These are phyloP conservation scores for Musa schizocarpa DNA, from an alignment of 176 grass and related monocot species.

Conservation along the genomic window DNA sequence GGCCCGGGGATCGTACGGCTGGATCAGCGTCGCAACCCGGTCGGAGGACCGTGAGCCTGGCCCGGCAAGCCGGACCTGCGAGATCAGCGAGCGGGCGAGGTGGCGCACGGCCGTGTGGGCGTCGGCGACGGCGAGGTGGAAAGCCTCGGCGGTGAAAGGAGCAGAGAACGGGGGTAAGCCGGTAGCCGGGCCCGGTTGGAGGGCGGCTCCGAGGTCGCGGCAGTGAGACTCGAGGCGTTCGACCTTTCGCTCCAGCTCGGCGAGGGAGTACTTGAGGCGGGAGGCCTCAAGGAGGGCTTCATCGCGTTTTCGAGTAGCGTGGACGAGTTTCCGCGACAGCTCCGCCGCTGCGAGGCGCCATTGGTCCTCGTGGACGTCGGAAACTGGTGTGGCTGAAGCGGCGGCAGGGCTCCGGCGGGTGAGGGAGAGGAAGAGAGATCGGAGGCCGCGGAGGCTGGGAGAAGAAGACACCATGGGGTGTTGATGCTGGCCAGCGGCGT, in stretches of 20 bases:
- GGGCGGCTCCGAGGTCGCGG: conserved; percentile 16
- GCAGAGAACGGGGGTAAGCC: background rate
- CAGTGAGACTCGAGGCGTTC: conserved; percentile 45
- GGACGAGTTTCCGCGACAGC: conserved; percentile 58
- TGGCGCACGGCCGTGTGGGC: conserved; percentile 58
- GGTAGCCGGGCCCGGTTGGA: conserved; percentile 1
- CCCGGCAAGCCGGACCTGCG: conserved; percentile 29
- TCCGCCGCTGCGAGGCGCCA: conserved; percentile 69
- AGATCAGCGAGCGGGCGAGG: conserved; percentile 63
- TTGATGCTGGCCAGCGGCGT: background rate
- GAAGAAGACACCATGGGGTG: conserved; percentile 45
- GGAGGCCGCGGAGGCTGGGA: conserved; percentile 40
- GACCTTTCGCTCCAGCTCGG: conserved; percentile 78
- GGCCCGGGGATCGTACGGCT: conserved; percentile 1
- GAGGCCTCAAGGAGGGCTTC: conserved; percentile 68
- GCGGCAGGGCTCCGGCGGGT: conserved; percentile 34
- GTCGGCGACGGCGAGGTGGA: conserved; percentile 47
- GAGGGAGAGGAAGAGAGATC: conserved; percentile 51
- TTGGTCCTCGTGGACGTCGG: conserved; percentile 32
- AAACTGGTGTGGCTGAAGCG: conserved; percentile 15
- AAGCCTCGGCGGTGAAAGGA: conserved; percentile 27
- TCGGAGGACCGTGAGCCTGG: background rate
- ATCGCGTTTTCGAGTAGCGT: conserved; percentile 64
- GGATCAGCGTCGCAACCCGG: background rate
- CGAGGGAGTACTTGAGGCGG: conserved; percentile 57